phyloP scores from a whole-genome alignment of 164 flowering plant species.

The Chimonanthus praecox region DNA sequence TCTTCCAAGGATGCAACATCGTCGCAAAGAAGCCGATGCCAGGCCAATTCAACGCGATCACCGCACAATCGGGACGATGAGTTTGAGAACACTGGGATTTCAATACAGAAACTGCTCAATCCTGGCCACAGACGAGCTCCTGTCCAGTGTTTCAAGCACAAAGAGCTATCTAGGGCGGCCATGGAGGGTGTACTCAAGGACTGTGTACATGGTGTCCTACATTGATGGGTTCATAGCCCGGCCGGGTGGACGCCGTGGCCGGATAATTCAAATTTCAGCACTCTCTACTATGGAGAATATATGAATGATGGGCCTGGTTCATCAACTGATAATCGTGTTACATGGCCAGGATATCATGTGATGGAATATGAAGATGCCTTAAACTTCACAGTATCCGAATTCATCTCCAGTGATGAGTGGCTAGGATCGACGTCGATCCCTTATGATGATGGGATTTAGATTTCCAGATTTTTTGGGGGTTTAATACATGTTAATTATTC shows the following conservation, averaged over 20 bases:
- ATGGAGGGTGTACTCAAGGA: constrained; percentile 56
- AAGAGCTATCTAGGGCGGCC: constrained; percentile 81
- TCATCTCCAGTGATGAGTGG: constrained; percentile 66
- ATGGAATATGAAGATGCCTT: constrained; percentile 59
- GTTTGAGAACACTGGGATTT: constrained; percentile 65
- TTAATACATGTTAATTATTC: no score
- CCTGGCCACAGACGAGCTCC: constrained; percentile 44
- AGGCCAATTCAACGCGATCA: constrained; percentile 58
- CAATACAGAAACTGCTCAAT: constrained; percentile 74
- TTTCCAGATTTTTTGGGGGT: no score
- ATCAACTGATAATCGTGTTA: constrained; percentile 40
- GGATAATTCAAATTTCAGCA: constrained; percentile 34
- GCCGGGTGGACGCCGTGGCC: constrained; percentile 69
- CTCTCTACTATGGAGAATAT: constrained; percentile 75
- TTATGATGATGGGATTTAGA: constrained; percentile 16
- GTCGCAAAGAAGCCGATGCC: constrained; percentile 52
- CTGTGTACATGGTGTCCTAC: constrained; percentile 59
- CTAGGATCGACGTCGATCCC: constrained; percentile 70
- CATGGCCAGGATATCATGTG: constrained; percentile 63
- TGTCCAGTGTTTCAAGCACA: constrained; percentile 18
- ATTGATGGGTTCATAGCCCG: constrained; percentile 51
- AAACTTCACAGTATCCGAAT: constrained; percentile 55
- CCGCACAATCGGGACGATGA: constrained; percentile 60
- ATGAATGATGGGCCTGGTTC: constrained; percentile 62
- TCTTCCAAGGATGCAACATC: constrained; percentile 63